Percentiles rank a stretch among this genome's conserved stretches.
phyloP scores from a whole-genome alignment of 2,329 filamentous ascomycete species.

The Ophiocordyceps australis region DNA sequence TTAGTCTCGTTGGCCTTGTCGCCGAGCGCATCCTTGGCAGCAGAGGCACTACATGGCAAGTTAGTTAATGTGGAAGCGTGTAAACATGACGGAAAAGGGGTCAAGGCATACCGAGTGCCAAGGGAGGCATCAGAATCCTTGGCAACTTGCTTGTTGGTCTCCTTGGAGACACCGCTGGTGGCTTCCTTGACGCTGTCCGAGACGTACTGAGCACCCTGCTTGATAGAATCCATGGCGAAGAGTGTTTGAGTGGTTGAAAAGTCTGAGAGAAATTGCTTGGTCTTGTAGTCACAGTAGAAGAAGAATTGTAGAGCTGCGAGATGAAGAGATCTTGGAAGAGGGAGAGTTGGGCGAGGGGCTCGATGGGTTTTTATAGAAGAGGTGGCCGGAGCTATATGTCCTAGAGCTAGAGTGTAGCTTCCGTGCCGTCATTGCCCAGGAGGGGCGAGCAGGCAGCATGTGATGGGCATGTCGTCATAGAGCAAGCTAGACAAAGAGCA shows the following conservation, averaged over 20 bases:
- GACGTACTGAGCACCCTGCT: slow-evolving; percentile 50
- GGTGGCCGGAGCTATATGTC: too few species aligned
- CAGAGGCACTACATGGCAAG: slow-evolving; percentile 21
- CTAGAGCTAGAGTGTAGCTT: too few species aligned
- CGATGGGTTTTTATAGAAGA: too few species aligned
- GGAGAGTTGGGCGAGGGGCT: not conserved
- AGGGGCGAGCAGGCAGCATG: too few species aligned
- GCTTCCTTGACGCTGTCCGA: slow-evolving; percentile 41
- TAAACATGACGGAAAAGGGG: not conserved
- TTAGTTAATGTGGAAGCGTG: too few species aligned
- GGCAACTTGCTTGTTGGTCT: slow-evolving; percentile 51
- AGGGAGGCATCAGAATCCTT: slow-evolving; percentile 37
- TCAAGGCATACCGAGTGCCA: slow-evolving; percentile 30
- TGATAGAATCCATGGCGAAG: slow-evolving; percentile 30
- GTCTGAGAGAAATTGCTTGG: too few species aligned
- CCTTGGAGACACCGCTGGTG: slow-evolving; percentile 39
- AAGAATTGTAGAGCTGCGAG: too few species aligned
- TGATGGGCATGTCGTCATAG: too few species aligned
- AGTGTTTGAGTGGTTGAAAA: slow-evolving; percentile 4
- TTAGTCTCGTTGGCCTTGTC: slow-evolving; percentile 25
- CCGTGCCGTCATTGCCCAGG: too few species aligned
- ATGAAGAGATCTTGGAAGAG: too few species aligned
- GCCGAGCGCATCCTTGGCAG: slow-evolving; percentile 27
- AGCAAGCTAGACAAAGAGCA: too few species aligned
- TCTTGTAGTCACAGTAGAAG: too few species aligned